Percentiles rank a stretch among this genome's conserved stretches.
Evolutionary conservation across 2,329 filamentous ascomycete genomes (phyloP).

Genomic region (Ascochyta fabae): DNA sequence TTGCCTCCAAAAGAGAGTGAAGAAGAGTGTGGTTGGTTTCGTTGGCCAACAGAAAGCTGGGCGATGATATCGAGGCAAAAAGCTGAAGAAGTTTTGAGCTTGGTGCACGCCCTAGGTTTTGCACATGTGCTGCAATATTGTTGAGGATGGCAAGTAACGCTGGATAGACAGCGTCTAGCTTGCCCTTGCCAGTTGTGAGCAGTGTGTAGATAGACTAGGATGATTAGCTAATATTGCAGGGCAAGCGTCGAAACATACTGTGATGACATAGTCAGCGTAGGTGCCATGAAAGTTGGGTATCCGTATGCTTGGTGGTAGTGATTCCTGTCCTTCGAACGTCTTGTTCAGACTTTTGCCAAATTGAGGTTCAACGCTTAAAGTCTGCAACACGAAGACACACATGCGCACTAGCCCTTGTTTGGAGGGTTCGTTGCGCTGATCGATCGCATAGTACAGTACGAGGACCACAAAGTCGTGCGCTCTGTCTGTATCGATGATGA

Average conservation of each 20-base stretch:
- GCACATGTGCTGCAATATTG: constrained; percentile 86
- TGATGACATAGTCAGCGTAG: constrained; percentile 93
- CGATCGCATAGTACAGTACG: constrained; percentile 89
- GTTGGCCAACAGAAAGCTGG: constrained; percentile 89
- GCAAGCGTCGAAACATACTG: constrained; percentile 60
- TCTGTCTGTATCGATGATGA: constrained; percentile 94
- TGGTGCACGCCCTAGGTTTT: constrained; percentile 75
- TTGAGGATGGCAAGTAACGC: constrained; percentile 90
- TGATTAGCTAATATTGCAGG: constrained; percentile 30
- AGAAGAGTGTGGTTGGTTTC: constrained; percentile 87
- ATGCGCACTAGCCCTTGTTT: constrained; percentile 94
- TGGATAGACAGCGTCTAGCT: constrained; percentile 88
- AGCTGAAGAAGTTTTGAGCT: constrained; percentile 86
- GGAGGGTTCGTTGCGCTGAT: constrained; percentile 82
- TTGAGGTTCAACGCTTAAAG: constrained; percentile 87
- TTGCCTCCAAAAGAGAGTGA: constrained; percentile 81
- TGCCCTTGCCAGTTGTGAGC: constrained; percentile 89
- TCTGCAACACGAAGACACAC: constrained; percentile 97
- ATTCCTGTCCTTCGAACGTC: constrained; percentile 85
- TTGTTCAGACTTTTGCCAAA: constrained; percentile 92
- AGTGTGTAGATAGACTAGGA: constrained; percentile 84
- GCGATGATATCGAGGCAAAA: constrained; percentile 90
- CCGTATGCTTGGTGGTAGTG: constrained; percentile 79
- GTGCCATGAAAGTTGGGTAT: constrained; percentile 85
- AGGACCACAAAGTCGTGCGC: constrained; percentile 92